Conservation (phyloP, 192 early-diverging fungal genomes). For the Obelidium mucronatum region DNA sequence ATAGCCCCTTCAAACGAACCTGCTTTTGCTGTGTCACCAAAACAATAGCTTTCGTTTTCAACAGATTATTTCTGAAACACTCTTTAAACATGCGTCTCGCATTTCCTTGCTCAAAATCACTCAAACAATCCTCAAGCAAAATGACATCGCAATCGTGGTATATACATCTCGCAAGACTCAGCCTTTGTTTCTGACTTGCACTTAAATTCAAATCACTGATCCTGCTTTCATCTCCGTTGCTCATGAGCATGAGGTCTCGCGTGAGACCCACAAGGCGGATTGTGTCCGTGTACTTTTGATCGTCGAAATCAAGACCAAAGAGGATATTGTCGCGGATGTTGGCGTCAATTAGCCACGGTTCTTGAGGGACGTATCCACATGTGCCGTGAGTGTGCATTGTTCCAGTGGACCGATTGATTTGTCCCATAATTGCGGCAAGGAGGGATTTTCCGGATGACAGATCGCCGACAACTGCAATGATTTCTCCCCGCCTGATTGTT, state of each 20-base stretch:
- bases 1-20: conserved; percentile 12
- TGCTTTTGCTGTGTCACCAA: conserved; percentile 75
- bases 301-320: conserved; percentile 74
- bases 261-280: conserved; percentile 72
- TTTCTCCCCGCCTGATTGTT: conserved; percentile 55
- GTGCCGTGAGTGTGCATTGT: conserved; percentile 50
- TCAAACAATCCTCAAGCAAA: conserved; percentile 72
- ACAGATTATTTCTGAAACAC: conserved; percentile 42
- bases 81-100: conserved; percentile 56
- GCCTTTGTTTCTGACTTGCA: conserved; percentile 46
- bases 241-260: conserved; percentile 68
- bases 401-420: conserved; percentile 61
- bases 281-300: conserved; percentile 64
- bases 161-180: conserved; percentile 57
- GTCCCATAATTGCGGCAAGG: conserved; percentile 76
- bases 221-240: conserved; percentile 34
- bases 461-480: conserved; percentile 76
- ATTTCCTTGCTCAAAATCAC: conserved; percentile 52
- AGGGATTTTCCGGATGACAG: conserved; percentile 74
- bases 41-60: conserved; percentile 63
- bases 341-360: conserved; percentile 76
- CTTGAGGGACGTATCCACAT: conserved; percentile 69
- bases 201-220: conserved; percentile 53
- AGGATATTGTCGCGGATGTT: conserved; percentile 81
- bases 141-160: conserved; percentile 76